Conservation (phyloP, 768 basidiomycete genomes). For the Gloeostereum incarnatum region DNA sequence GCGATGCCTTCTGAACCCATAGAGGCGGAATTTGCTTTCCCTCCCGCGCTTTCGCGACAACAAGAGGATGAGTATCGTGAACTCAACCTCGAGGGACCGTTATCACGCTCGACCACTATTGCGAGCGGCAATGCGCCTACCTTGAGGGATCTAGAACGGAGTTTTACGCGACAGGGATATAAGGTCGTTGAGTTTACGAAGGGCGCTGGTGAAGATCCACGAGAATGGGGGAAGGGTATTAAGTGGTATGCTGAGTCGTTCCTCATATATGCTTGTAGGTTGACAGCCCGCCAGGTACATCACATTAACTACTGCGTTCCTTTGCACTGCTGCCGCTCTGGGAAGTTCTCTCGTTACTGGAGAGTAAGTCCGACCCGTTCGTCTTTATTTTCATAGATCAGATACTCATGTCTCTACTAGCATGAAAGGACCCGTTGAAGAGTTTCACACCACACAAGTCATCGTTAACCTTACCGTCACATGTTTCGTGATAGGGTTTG, state of each 20-base stretch:
- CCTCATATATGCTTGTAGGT: not conserved
- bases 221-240: slow-evolving; percentile 20
- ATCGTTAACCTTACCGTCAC: slow-evolving; percentile 32
- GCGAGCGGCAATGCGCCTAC: not conserved
- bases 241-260: slow-evolving; percentile 21
- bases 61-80: slow-evolving; percentile 12
- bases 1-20: slow-evolving; percentile 12
- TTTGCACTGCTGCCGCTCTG: slow-evolving; percentile 27
- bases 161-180: slow-evolving; percentile 8
- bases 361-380: slow-evolving; percentile 19
- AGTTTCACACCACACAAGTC: slow-evolving; percentile 22
- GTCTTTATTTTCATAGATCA: not conserved
- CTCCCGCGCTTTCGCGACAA: slow-evolving; percentile 7
- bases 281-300: slow-evolving; percentile 18
- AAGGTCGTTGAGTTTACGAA: slow-evolving; percentile 15
- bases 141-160: slow-evolving; percentile 8
- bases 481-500: slow-evolving; percentile 32
- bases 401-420: slow-evolving; percentile 10
- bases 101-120: not conserved
- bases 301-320: slow-evolving; percentile 22
- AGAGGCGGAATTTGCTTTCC: slow-evolving; percentile 12
- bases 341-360: slow-evolving; percentile 31
- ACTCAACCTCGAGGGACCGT: slow-evolving; percentile 7
- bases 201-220: slow-evolving; percentile 22
- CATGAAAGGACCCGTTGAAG: slow-evolving; percentile 21